Conservation (phyloP, 129 eudicot genomes). For the Dittrichia graveolens region DNA sequence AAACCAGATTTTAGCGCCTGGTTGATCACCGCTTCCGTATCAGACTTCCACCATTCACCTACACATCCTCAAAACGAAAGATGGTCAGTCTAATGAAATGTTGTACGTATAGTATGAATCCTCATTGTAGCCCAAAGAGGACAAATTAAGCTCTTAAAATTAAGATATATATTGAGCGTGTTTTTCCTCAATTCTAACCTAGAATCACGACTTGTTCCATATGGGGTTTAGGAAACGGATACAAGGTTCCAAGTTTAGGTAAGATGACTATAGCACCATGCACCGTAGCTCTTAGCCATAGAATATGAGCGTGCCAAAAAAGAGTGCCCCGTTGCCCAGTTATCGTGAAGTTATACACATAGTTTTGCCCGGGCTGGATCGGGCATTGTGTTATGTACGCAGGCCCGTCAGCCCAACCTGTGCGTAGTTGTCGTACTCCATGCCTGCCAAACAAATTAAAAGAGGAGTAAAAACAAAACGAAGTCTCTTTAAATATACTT, state of each 20-base stretch:
- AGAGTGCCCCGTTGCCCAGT: slow-evolving; percentile 82
- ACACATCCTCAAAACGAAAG: not conserved
- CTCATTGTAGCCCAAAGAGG: not conserved
- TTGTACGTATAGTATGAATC: not conserved
- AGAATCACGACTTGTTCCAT: slow-evolving; percentile 57
- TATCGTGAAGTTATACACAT: slow-evolving; percentile 63
- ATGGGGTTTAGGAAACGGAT: slow-evolving; percentile 74
- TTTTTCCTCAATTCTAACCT: slow-evolving; percentile 34
- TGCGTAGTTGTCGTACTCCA: slow-evolving; percentile 68
- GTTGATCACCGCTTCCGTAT: slow-evolving; percentile 66
- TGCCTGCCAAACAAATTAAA: slow-evolving; percentile 43
- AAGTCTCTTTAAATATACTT: too few species aligned
- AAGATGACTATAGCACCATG: slow-evolving; percentile 69
- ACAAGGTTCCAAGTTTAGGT: slow-evolving; percentile 69
- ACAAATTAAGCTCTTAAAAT: not conserved
- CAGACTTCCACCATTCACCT: slow-evolving; percentile 86
- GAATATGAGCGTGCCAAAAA: slow-evolving; percentile 72
- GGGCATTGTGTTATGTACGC: slow-evolving; percentile 81
- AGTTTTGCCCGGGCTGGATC: slow-evolving; percentile 63
- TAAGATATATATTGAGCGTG: not conserved
- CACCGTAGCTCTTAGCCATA: slow-evolving; percentile 68
- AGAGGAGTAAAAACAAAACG: too few species aligned
- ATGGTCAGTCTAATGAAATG: not conserved
- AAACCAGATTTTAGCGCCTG: slow-evolving; percentile 64
- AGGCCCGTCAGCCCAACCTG: slow-evolving; percentile 83